Evolutionary conservation across 2,329 filamentous ascomycete genomes (phyloP), one percentile per base, ranked within the genome.

Genomic region (Thielaviopsis ethacetica): DNA sequence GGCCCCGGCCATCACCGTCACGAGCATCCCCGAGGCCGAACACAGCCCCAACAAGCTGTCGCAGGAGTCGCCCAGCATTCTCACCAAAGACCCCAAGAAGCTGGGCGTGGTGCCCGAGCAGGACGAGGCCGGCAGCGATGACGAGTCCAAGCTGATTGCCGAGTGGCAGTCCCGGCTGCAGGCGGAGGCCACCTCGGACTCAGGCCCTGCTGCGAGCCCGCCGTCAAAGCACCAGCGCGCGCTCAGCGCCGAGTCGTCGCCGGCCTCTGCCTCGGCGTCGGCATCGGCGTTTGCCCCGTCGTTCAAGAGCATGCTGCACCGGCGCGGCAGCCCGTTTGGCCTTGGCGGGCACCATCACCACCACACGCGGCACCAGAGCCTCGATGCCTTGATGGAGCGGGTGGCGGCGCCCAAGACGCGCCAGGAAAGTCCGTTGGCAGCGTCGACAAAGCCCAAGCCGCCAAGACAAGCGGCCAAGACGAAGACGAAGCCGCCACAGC

Each of bases 101-200:
- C 49, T 61, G 12, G 53, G 56, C 26, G 59, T 61, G 19, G 59
- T 61, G 9, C 59, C 59, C 3, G 59, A 61, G 49, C 59, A 61
- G 30, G 59, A 59, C 17, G 59, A 61, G 47, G 53, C 56, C 5
- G 56, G 34, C 1, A 56, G 24, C 38, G 59, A 59, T 49, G 57
- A 59, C 34, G 59, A 61, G 17, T 47, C 41, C 2, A 51, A 21
- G 15, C 21, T 54, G 3, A 54, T 57, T 47, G 51, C 30, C 17
- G 59, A 57, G 34, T 60, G 59, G 59, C 54, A 53, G 19, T 51
- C 54, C 3, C 26, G 55, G 1, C 34, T 57, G 6, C 38, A 27
- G 19, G 27, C 27, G 49, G 50, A 17, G 19, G 44, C 54, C 4
- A 19, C 54, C 4, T 34, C 41, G n/a, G 38, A 13, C 30, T 27